Conservation (phyloP, 1,139 yeast genomes). For the Yamadazyma epiphylla region DNA sequence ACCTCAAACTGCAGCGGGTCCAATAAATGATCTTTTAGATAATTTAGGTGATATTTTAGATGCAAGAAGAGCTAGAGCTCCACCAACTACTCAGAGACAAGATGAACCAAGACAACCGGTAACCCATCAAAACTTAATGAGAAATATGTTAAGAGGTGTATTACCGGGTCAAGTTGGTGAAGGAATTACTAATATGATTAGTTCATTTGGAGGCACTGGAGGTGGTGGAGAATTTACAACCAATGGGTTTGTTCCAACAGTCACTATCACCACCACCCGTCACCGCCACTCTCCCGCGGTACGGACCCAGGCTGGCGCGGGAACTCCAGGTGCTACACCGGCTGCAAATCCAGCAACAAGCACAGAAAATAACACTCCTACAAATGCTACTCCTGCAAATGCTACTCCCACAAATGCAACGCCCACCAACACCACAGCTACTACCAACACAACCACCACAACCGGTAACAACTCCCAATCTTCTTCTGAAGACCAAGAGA, state of each 20-base stretch:
- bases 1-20: constrained; percentile 5
- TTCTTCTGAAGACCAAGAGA: too few relatives aligned
- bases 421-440: too few relatives aligned
- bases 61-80: constrained; percentile 2
- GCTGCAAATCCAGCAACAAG: too few relatives aligned
- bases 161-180: constrained; percentile 12
- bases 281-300: not conserved
- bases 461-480: too few relatives aligned
- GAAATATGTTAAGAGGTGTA: constrained; percentile 13
- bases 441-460: too few relatives aligned
- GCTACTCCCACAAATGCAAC: too few relatives aligned
- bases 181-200: constrained; percentile 11
- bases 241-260: too few relatives aligned
- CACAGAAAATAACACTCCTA: too few relatives aligned
- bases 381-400: too few relatives aligned
- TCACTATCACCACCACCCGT: not conserved
- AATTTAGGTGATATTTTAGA: constrained; percentile 1
- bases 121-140: constrained; percentile 6
- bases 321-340: too few relatives aligned
- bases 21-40: not conserved
- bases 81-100: constrained; percentile 2
- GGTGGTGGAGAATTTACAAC: constrained; percentile 7
- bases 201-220: constrained; percentile 11
- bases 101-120: constrained; percentile 1
- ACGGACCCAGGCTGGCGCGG: too few relatives aligned